Evolutionary conservation across 257 asterid species (phyloP).

Genomic region (Gentiana macrophylla): DNA sequence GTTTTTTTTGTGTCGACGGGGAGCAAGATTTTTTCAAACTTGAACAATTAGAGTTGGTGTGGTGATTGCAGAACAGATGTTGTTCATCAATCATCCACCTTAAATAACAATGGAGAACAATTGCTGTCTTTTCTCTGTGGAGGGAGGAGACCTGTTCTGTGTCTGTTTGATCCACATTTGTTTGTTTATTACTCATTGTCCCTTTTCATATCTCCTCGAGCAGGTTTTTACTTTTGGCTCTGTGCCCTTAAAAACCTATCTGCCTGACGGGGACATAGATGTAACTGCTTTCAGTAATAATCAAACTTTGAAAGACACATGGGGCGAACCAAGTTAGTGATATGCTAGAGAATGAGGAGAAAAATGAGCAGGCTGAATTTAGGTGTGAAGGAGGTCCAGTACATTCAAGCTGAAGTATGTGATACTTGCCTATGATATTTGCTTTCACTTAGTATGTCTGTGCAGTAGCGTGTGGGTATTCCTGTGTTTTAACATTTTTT

Average conservation of each 20-base stretch:
- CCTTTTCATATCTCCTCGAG: neutral
- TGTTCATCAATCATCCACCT: no score
- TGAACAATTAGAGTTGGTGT: no score
- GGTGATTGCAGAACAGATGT: no score
- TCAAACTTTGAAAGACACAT: constrained; percentile 60
- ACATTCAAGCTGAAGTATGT: constrained; percentile 91
- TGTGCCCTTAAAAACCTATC: constrained; percentile 88
- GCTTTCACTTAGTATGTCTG: neutral
- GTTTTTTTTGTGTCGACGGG: no score
- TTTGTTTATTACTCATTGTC: neutral
- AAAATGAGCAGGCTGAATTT: constrained; percentile 83
- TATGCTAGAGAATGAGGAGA: constrained; percentile 82
- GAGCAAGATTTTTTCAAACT: no score
- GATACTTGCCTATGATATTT: neutral
- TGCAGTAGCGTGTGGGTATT: neutral
- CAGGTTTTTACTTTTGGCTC: constrained; percentile 88
- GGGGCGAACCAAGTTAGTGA: constrained; percentile 93
- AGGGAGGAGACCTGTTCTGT: no score
- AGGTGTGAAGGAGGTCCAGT: constrained; percentile 96
- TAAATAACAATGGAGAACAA: no score
- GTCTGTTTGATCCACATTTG: no score
- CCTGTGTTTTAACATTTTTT: neutral
- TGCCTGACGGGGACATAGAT: constrained; percentile 92
- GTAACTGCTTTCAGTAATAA: constrained; percentile 71
- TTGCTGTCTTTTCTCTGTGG: no score